Base-by-base conservation (phyloP, 2,329 filamentous ascomycete species). In the Ceratocystis huliohia region DNA sequence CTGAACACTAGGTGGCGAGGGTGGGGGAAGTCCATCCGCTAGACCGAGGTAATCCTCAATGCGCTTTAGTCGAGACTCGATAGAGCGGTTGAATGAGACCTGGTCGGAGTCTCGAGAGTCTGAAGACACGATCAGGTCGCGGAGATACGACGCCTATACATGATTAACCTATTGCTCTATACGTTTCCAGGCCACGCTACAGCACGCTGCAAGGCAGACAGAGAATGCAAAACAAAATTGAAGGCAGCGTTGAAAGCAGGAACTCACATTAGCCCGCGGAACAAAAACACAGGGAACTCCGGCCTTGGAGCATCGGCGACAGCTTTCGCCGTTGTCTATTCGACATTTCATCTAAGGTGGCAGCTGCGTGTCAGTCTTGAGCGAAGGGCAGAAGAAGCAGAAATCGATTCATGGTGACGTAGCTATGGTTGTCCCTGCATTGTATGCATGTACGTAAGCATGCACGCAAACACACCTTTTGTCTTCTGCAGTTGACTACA, bases 251-350 rank as follows among this genome's bases (percentile, higher is more conserved):
- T 61, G 41, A 10, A 67, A 64, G 2, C 46, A 17, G 63, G 62
- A 22, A 68, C 74, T 66, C 70, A 76, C 75, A 69, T 77, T 77
- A 56, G 75, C 75, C 50, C 75, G 72, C 10, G 76, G 76, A 41
- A 76, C 75, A 66, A 77, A 77, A 13, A 77, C 71, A 69, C 76
- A 78, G 25, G 74, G 73, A 8, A 75, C 71, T n/a, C 74, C 74
- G 4, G 72, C 71, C 7, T 73, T 72, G 20, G 72, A 66, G 65
- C 74, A 76, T 67, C 74, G 71, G 20, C 74, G 73, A 69, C 74
- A 76, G 0, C 72, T 72, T 17, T 72, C 70, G 28, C 74, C 73
- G 5, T 71, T 70, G 17, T 76, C 74, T 22, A 76, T 72, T 50
- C 73, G 72, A 67, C 75, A 76, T 70, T 74, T 75, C 74, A 76